Conservation (phyloP, 371 early-diverging fungal genomes). For the Lichtheimia hyalospora region DNA sequence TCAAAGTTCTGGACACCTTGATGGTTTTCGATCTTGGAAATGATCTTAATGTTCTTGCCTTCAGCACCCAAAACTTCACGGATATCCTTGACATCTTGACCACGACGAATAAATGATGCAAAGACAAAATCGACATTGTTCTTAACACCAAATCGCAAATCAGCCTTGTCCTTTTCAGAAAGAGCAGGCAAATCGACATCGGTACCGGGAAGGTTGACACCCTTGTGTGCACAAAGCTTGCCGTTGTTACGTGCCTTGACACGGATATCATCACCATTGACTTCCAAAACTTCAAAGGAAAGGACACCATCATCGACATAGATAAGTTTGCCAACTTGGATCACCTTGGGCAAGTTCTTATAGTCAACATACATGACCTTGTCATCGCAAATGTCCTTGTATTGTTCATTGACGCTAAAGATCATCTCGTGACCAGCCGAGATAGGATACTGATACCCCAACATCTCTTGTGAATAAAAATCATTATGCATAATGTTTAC, state of each 20-base stretch:
- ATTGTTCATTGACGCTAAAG: slow-evolving; percentile 75
- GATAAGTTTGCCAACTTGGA: slow-evolving; percentile 79
- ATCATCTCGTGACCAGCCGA: slow-evolving; percentile 70
- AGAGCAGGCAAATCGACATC: slow-evolving; percentile 90
- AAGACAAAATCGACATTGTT: slow-evolving; percentile 95
- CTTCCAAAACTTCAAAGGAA: slow-evolving; percentile 73
- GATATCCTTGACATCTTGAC: slow-evolving; percentile 86
- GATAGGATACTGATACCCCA: slow-evolving; percentile 69
- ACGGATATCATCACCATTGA: slow-evolving; percentile 54
- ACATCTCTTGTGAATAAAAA: neutral
- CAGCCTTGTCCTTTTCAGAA: slow-evolving; percentile 92
- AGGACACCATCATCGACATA: slow-evolving; percentile 84
- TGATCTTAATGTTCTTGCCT: slow-evolving; percentile 88
- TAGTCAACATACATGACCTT: slow-evolving; percentile 83
- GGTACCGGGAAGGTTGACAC: slow-evolving; percentile 87
- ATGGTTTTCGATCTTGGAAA: slow-evolving; percentile 95
- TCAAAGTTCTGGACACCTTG: slow-evolving; percentile 97
- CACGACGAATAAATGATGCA: slow-evolving; percentile 95
- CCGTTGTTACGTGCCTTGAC: slow-evolving; percentile 73
- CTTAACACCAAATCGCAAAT: slow-evolving; percentile 91
- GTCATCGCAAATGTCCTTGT: slow-evolving; percentile 62
- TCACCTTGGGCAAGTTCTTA: slow-evolving; percentile 78
- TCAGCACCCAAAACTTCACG: slow-evolving; percentile 79
- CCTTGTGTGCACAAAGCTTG: slow-evolving; percentile 74
- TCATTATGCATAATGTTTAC: neutral